Evolutionary conservation across 108 stramenopile species (phyloP).

Genomic region (Cyclostephanos tholiformis): DNA sequence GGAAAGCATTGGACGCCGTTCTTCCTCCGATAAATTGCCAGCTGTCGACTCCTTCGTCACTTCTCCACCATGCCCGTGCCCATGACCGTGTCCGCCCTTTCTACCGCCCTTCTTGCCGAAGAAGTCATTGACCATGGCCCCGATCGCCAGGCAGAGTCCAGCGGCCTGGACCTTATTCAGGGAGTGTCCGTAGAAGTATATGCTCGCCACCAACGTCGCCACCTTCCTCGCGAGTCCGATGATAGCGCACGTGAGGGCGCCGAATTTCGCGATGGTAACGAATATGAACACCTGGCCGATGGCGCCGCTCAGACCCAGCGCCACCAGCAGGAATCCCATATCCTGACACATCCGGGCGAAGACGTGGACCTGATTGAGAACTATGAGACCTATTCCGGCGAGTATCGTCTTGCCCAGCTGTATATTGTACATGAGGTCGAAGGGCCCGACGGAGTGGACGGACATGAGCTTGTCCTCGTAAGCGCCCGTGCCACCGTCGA

Average conservation of each 20-base stretch:
- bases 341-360: slow-evolving; percentile 94
- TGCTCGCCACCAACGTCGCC: slow-evolving; percentile 91
- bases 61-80: background rate
- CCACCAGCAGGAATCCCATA: slow-evolving; percentile 92
- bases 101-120: slow-evolving; percentile 79
- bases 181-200: slow-evolving; percentile 93
- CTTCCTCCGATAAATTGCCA: too few species aligned
- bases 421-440: slow-evolving; percentile 99
- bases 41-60: too few species aligned
- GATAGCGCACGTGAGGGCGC: slow-evolving; percentile 95
- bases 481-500: slow-evolving; percentile 98
- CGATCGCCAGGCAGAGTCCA: slow-evolving; percentile 82
- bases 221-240: slow-evolving; percentile 97
- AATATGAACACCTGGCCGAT: slow-evolving; percentile 96
- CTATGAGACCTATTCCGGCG: slow-evolving; percentile 87
- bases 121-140: slow-evolving; percentile 95
- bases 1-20: too few species aligned
- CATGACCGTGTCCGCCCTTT: slow-evolving; percentile 57
- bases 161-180: slow-evolving; percentile 79
- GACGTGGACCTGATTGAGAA: slow-evolving; percentile 92
- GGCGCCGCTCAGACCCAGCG: slow-evolving; percentile 93
- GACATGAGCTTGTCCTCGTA: slow-evolving; percentile 99
- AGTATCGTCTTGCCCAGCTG: slow-evolving; percentile 97
- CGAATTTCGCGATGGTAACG: slow-evolving; percentile 98
- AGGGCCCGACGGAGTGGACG: slow-evolving; percentile 94